phyloP scores from a whole-genome alignment of 805 yeast genomes.

The Starmerella vitae region DNA sequence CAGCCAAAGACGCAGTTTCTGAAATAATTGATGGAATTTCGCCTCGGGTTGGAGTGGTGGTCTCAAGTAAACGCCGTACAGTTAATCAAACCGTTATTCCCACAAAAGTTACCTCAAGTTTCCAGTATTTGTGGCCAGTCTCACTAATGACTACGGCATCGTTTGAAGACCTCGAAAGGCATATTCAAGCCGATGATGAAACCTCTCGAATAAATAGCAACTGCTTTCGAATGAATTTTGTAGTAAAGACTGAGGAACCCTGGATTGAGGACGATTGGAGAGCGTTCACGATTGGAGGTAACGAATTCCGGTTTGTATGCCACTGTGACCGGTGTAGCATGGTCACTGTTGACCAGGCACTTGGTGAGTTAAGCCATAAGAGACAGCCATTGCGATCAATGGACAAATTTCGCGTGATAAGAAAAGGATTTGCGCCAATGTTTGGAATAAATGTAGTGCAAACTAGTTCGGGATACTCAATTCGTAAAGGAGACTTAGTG shows the following conservation, averaged over 20 bases:
- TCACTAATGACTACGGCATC: slow-evolving; percentile 23
- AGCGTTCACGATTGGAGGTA: slow-evolving; percentile 17
- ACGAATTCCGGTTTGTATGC: slow-evolving; percentile 22
- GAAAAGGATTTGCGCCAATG: slow-evolving; percentile 23
- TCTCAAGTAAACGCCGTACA: slow-evolving; percentile 20
- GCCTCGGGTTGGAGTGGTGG: slow-evolving; percentile 17
- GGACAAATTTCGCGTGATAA: slow-evolving; percentile 24
- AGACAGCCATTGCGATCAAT: slow-evolving; percentile 25
- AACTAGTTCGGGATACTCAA: slow-evolving; percentile 15
- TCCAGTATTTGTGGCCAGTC: slow-evolving; percentile 27
- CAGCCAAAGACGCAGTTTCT: slow-evolving; percentile 10
- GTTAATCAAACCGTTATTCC: slow-evolving; percentile 8
- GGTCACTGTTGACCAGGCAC: slow-evolving; percentile 24
- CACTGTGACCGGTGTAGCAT: slow-evolving; percentile 26
- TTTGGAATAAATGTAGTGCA: slow-evolving; percentile 25
- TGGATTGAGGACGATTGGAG: slow-evolving; percentile 28
- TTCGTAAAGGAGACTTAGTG: slow-evolving; percentile 24
- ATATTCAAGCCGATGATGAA: slow-evolving; percentile 17
- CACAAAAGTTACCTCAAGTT: slow-evolving; percentile 15
- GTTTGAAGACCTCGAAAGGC: slow-evolving; percentile 18
- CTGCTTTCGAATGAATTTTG: slow-evolving; percentile 27
- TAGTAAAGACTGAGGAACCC: slow-evolving; percentile 24
- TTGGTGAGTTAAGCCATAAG: slow-evolving; percentile 18
- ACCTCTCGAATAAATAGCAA: slow-evolving; percentile 15
- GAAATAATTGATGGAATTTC: not conserved